Evolutionary conservation across 2,329 filamentous ascomycete genomes (phyloP), one percentile per base, ranked within the genome.

Genomic region (Neopestalotiopsis rosae): DNA sequence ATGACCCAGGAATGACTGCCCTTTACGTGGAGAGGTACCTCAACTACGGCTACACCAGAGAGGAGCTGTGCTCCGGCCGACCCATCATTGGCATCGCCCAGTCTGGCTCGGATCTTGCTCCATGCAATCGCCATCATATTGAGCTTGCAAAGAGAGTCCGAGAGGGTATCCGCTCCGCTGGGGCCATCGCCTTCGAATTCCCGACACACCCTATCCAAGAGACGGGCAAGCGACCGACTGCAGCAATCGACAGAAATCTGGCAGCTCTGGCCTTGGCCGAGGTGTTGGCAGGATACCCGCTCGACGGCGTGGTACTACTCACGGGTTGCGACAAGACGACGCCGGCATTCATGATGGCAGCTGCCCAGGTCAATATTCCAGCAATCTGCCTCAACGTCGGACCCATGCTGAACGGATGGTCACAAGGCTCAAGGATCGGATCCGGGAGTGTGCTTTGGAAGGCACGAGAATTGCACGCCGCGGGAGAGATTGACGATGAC

Each of bases 281-380:
- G 74, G 74, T 86, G 20, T 76, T 87, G 52, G 79, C 81, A 68
- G 82, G 80, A 0, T 86, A 86, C 75, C 83, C 83, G 4, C 76
- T 87, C 63, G 85, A 87, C 72, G 85, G 84, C 28, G 81, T 87
- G 28, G 84, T 87, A 17, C 75, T 86, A 32, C 77, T 86, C 64
- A 86, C 85, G 0, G 85, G 85, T 9, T 87, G 85, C 75, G 85
- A 87, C 71, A 87, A 87, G 79, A 87, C 84, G 5, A 86, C 84
- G 0, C 85, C 85, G 14, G 85, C 84, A 14, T 82, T 79, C 65
- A 75, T 87, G 61, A 87, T 87, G 85, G 85, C 85, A 14, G 84
- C 85, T 4, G 84, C 84, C 52, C 86, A 84, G 2, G 79, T 87
- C 74, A 85, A 86, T 70, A 84, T 86, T 20, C 85, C 85, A 1